Evolutionary conservation across 2,329 filamentous ascomycete genomes (phyloP), one percentile per base, ranked within the genome.

Genomic region (Kalmusia sp.): DNA sequence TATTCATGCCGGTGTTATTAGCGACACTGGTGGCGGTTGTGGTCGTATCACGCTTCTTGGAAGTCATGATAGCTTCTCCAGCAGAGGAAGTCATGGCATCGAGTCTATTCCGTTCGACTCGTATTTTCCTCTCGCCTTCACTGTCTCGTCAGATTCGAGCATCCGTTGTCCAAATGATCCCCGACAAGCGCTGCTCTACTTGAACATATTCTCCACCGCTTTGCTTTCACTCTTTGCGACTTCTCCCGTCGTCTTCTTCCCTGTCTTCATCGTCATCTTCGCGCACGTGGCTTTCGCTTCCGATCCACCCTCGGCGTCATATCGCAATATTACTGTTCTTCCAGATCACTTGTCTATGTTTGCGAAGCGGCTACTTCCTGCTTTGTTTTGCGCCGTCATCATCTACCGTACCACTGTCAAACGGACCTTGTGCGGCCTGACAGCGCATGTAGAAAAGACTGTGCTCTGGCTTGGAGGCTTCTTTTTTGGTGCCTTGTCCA

Each of bases 401-500:
- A 86, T 97, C 58, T 97, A 92, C 77, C 85, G 87, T 70, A 91
- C 89, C 67, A 91, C 92, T 40, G 83, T 93, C n/a, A 82, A 86
- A 14, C 88, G 89, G 40, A 87, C 90, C 0, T 82, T 97, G 30
- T 76, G 73, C 1, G 88, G 87, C 1, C 80, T 97, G 4, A 89
- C 84, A 0, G 91, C 92, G 0, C 93, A 96, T 66, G 63, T 96
- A 38, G 93, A 96, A 69, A 97, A 96, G 79, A 90, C 91, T 0
- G 73, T 97, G 1, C 80, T 98, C 25, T 98, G 92, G 89, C 81
- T 98, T 1, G 92, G 92, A 0, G 88, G 87, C 11, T 92, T 90
- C 69, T 98, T 95, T 88, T 86, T 97, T 38, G 93, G 93, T 14
- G 88, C 91, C 1, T 77, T 98, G 58, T 93, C 93, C 62, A 98